These are phyloP conservation scores for Fusarium gaditjirri DNA, from an alignment of 2,329 filamentous ascomycete species.

Conservation along the genomic window DNA sequence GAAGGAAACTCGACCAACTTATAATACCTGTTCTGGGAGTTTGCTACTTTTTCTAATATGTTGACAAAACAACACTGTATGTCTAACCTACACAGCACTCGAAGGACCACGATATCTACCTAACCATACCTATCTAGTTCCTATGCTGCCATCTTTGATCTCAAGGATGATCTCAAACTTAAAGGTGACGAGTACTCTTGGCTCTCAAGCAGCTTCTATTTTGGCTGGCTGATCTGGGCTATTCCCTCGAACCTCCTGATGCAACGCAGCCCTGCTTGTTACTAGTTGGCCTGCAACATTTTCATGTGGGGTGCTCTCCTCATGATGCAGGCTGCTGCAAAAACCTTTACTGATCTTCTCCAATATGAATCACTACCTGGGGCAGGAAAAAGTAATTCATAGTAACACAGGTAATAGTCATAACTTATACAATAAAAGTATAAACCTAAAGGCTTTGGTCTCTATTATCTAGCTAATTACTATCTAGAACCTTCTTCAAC, in stretches of 20 bases:
- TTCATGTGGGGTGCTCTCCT: constrained; percentile 64
- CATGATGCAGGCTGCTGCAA: constrained; percentile 63
- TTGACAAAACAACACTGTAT: constrained; percentile 61
- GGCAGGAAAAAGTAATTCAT: no score
- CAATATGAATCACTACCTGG: no score
- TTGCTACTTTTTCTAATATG: constrained; percentile 56
- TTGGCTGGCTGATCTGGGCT: constrained; percentile 53
- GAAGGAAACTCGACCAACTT: constrained; percentile 52
- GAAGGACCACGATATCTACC: neutral
- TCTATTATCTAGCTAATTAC: no score
- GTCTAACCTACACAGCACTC: neutral
- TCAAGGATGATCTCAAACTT: constrained; percentile 67
- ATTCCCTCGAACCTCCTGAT: constrained; percentile 48
- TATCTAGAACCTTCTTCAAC: no score
- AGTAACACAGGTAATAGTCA: no score
- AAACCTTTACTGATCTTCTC: constrained; percentile 67
- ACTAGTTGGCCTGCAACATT: constrained; percentile 58
- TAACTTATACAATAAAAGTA: no score
- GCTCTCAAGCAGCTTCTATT: constrained; percentile 52
- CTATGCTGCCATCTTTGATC: constrained; percentile 73
- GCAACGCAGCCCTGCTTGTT: constrained; percentile 50
- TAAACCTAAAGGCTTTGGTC: no score
- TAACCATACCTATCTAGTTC: constrained; percentile 45
- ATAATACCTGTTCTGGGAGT: constrained; percentile 53
- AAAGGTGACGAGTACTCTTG: constrained; percentile 66